Evolutionary conservation across 139 green algal species (phyloP).

Genomic region (Pedinophyceae sp.): DNA sequence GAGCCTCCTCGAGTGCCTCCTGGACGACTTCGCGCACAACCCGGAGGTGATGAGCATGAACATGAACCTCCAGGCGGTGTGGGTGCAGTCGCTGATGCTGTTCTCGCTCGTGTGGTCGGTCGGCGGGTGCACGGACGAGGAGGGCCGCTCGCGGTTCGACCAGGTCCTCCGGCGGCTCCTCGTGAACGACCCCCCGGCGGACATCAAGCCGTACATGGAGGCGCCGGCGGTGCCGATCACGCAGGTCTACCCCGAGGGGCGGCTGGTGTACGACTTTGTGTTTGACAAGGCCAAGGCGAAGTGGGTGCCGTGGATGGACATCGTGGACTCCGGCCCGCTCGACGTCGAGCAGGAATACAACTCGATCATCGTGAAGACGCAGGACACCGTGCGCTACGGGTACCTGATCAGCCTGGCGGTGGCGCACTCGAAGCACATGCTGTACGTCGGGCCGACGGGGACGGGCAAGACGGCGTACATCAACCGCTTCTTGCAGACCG

Average conservation of each 20-base stretch:
- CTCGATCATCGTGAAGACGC: conserved; percentile 10
- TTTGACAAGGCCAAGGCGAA: conserved; percentile 23
- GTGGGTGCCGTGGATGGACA: conserved; percentile 25
- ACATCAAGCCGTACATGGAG: conserved; percentile 13
- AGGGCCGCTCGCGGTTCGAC: conserved; percentile 16
- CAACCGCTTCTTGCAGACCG: conserved; percentile 13
- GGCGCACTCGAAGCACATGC: conserved; percentile 14
- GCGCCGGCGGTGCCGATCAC: conserved; percentile 8
- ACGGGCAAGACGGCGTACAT: conserved; percentile 25
- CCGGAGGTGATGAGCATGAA: conserved; percentile 10
- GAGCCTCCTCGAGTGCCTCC: conserved; percentile 6
- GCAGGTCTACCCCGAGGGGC: conserved; percentile 14
- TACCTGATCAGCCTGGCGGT: conserved; percentile 19
- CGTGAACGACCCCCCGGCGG: conserved; percentile 7
- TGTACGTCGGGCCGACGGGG: conserved; percentile 30
- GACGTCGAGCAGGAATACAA: conserved; percentile 19
- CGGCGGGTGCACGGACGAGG: conserved; percentile 14
- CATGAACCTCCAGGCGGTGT: conserved; percentile 11
- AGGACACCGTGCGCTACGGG: conserved; percentile 15
- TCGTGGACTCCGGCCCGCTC: conserved; percentile 7
- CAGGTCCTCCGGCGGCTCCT: conserved; percentile 7
- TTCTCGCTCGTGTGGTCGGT: conserved; percentile 19
- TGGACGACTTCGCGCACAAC: conserved; percentile 11
- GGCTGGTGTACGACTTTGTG: conserved; percentile 14
- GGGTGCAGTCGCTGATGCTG: conserved; percentile 21